Base-by-base conservation (phyloP, 2,329 filamentous ascomycete species). In the Hypoxylon sp. region DNA sequence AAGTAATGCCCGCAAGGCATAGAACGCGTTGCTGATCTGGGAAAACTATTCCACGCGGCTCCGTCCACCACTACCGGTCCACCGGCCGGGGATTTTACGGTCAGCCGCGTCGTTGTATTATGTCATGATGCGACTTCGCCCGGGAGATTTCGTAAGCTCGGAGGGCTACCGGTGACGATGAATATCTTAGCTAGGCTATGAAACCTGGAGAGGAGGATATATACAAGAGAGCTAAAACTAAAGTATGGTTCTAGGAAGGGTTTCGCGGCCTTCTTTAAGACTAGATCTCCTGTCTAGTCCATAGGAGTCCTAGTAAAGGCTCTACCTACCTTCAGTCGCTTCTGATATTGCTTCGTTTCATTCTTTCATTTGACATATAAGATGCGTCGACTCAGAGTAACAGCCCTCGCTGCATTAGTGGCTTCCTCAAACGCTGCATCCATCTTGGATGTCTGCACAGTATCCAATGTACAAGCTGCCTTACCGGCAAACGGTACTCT, bases 401-500 rank as follows among this genome's bases (percentile, higher is more conserved):
- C 61, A 29, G 71, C 65, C 51, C 48, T 72, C 32, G 71, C 67
- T 31, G 75, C 77, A 42, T 10, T 58, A 17, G 50, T 47, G 37
- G 31, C 46, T 24, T 50, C 53, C 11, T 53, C 27, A 75, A 75
- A 21, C 42, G 78, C 79, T 29, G 70, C 75, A 42, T 79, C 80
- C 11, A 80, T 84, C 37, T 63, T 77, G 29, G 79, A 82, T 65
- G 68, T 84, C 24, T 84, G 82, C 71, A 83, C 81, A 1, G 75
- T 81, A 6, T 75, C 79, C 35, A 80, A 83, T 62, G 79, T 84
- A n/a, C 77, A 79, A 66, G 77, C 80, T 13, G 77, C 79, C 17
- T 73, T 84, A 6, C 82, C 82, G 5, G 73, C 81, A 24, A 81
- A 83, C 62, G 82, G 81, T 4, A 81, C 79, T 29, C 69, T 83